Evolutionary conservation across 208 protist genomes (phyloP).

Genomic region (Trypanosoma theileri): DNA sequence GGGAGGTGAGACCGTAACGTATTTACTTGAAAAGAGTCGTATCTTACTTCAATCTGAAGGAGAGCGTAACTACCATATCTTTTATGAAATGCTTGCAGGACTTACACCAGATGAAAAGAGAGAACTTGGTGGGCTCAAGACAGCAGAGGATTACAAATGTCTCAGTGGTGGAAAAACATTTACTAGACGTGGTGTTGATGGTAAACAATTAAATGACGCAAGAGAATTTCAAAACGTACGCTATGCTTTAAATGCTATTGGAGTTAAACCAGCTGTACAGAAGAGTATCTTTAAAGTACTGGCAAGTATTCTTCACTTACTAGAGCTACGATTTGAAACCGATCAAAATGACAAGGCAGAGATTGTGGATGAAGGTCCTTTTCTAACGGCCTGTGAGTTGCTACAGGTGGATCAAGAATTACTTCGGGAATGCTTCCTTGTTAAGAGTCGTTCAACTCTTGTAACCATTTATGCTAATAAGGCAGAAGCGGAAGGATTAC

Average conservation of each 20-base stretch:
- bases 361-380: constrained; percentile 40
- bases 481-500: constrained; percentile 72
- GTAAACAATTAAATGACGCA: constrained; percentile 87
- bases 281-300: constrained; percentile 89
- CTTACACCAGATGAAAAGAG: constrained; percentile 65
- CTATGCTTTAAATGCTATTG: constrained; percentile 72
- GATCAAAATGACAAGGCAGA: constrained; percentile 82
- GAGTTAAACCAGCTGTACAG: constrained; percentile 49
- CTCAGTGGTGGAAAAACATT: constrained; percentile 85
- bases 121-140: constrained; percentile 68
- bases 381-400: constrained; percentile 57
- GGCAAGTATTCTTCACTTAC: constrained; percentile 89
- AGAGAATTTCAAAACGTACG: constrained; percentile 79
- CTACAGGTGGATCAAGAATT: constrained; percentile 59
- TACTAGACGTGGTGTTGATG: constrained; percentile 75
- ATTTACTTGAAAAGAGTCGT: constrained; percentile 94
- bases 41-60: constrained; percentile 87
- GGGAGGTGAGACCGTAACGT: constrained; percentile 84
- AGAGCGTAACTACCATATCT: constrained; percentile 96
- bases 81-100: constrained; percentile 95
- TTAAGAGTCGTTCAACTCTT: constrained; percentile 73
- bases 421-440: constrained; percentile 71
- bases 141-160: constrained; percentile 80
- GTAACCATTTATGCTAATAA: constrained; percentile 78
- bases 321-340: constrained; percentile 86